phyloP scores from a whole-genome alignment of 345 rosid genomes.

The Euclidium syriacum region DNA sequence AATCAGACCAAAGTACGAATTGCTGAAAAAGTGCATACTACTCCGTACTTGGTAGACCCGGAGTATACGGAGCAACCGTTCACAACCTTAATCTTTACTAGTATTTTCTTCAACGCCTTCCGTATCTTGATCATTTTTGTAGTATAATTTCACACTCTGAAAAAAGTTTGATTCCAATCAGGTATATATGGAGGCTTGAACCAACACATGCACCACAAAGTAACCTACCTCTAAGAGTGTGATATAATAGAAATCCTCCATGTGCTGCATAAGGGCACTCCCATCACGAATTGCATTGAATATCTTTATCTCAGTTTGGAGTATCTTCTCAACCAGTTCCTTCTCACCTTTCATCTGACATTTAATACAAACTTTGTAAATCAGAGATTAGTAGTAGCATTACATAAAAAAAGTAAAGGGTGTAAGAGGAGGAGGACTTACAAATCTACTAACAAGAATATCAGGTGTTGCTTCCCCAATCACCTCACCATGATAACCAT shows the following conservation, averaged over 20 bases:
- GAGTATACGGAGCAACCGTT: no score
- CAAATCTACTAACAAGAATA: constrained; percentile 77
- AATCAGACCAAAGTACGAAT: no score
- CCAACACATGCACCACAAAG: background rate
- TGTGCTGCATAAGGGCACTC: constrained; percentile 95
- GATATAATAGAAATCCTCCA: constrained; percentile 97
- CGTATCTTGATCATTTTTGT: constrained; percentile 30
- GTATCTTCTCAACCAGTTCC: constrained; percentile 78
- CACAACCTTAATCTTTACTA: no score
- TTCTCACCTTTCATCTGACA: constrained; percentile 95
- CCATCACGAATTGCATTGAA: constrained; percentile 88
- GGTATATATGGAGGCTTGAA: background rate
- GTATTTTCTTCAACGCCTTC: background rate
- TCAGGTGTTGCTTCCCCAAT: constrained; percentile 91
- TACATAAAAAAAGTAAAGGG: no score
- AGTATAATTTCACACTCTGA: constrained; percentile 67
- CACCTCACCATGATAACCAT: constrained; percentile 81
- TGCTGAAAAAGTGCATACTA: no score
- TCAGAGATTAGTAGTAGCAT: background rate
- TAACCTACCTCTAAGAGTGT: constrained; percentile 72
- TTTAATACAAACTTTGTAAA: background rate
- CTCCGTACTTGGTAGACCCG: no score
- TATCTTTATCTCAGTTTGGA: constrained; percentile 88
- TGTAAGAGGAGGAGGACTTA: constrained; percentile 41
- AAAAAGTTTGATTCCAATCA: background rate